Evolutionary conservation across 1,284 basidiomycete genomes (phyloP).

Genomic region (Moesziomyces globuligerus): DNA sequence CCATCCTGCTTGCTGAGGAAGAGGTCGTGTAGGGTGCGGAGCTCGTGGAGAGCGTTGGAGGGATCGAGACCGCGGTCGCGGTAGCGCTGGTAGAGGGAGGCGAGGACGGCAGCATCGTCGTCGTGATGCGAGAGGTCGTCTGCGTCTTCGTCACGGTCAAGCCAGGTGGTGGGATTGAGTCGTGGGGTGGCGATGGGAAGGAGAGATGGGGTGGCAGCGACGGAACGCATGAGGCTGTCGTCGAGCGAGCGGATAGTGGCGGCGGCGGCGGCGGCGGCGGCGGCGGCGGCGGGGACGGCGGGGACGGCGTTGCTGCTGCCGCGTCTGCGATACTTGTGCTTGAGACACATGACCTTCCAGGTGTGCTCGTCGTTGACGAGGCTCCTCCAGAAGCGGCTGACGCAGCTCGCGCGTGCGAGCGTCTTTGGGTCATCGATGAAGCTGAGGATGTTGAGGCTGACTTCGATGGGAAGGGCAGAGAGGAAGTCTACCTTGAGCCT

Average conservation of each 20-base stretch:
- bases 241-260: slow-evolving; percentile 30
- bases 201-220: slow-evolving; percentile 6
- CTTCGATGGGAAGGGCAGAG: slow-evolving; percentile 81
- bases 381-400: slow-evolving; percentile 80
- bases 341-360: slow-evolving; percentile 83
- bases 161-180: slow-evolving; percentile 4
- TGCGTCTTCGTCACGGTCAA: slow-evolving; percentile 12
- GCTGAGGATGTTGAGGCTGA: slow-evolving; percentile 81
- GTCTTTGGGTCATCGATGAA: slow-evolving; percentile 85
- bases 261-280: no score
- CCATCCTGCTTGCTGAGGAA: slow-evolving; percentile 56
- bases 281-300: no score
- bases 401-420: slow-evolving; percentile 77
- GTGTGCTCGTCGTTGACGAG: slow-evolving; percentile 84
- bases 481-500: slow-evolving; percentile 89
- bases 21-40: slow-evolving; percentile 56
- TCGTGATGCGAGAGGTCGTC: slow-evolving; percentile 19
- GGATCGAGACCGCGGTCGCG: slow-evolving; percentile 55
- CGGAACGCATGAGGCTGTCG: slow-evolving; percentile 34
- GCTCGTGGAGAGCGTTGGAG: slow-evolving; percentile 54
- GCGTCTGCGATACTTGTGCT: slow-evolving; percentile 48
- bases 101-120: slow-evolving; percentile 45
- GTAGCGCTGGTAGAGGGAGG: slow-evolving; percentile 53
- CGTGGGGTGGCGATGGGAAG: slow-evolving; percentile 8
- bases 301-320: slow-evolving; percentile 33